phyloP scores from a whole-genome alignment of 345 rosid genomes.

The Populus pruinosa region DNA sequence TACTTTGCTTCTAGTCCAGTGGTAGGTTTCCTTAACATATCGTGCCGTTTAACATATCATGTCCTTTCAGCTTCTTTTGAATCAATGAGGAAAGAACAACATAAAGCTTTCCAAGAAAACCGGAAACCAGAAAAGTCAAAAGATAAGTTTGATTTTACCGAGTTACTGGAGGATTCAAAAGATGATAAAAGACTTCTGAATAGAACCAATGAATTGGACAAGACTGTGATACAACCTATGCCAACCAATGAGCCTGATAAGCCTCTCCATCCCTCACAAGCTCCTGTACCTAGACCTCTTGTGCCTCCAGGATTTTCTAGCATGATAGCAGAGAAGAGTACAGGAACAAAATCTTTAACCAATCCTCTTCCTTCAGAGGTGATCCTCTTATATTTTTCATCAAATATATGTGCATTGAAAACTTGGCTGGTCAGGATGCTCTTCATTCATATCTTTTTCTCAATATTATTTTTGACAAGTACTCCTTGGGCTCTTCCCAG shows the following conservation, averaged over 20 bases:
- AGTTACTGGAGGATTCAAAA: constrained; percentile 57
- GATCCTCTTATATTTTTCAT: constrained; percentile 6
- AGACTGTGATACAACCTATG: constrained; percentile 26
- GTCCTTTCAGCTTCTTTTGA: constrained; percentile 76
- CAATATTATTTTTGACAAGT: neutral
- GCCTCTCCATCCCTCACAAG: constrained; percentile 39
- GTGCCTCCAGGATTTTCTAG: constrained; percentile 93
- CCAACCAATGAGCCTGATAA: constrained; percentile 37
- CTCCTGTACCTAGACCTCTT: constrained; percentile 75
- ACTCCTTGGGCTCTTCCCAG: neutral
- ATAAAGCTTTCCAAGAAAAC: constrained; percentile 72
- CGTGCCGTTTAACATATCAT: constrained; percentile 15
- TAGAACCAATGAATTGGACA: constrained; percentile 39
- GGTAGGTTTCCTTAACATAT: neutral
- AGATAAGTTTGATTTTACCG: constrained; percentile 61
- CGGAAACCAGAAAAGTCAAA: constrained; percentile 62
- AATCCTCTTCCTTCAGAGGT: constrained; percentile 49
- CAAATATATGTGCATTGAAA: neutral
- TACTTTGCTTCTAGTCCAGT: constrained; percentile 8
- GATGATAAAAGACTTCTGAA: constrained; percentile 48
- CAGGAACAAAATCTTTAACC: constrained; percentile 44
- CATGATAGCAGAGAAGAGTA: constrained; percentile 42
- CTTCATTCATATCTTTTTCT: neutral
- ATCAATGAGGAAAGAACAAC: constrained; percentile 93
- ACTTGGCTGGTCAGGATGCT: neutral